Evolutionary conservation across 805 yeast genomes (phyloP), one percentile per base, ranked within the genome.

Genomic region (Candida tallmaniae): DNA sequence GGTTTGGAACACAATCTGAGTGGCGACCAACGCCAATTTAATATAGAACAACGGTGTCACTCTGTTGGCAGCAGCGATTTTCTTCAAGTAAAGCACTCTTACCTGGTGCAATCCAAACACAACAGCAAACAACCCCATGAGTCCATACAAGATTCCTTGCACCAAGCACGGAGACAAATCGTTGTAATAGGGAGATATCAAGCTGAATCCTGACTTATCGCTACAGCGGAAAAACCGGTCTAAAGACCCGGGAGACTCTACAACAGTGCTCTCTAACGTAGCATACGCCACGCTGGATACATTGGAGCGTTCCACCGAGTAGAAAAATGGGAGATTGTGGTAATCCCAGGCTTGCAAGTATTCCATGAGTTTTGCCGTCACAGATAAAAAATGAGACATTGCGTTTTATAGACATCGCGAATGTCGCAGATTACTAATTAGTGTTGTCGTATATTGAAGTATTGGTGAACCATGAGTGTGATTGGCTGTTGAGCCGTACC

Each of bases 161-260:
- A 73, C 61, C 47, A 79, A 74, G 42, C 84, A 78, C 5, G 76
- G 75, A 1, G 83, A 71, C 33, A 79, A 63, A 45, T 79, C 86
- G 24, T 71, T 71, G 50, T 72, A 49, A 29, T 40, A 18, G 2
- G 60, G 40, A 4, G 69, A 60, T 51, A 73, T 30, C 22, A 63
- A 52, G 31, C 63, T 48, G 70, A 68, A 61, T 3, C 79, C 79
- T 31, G 70, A 77, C 7, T 44, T 45, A 27, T 44, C 41, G 6
- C 40, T 35, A 32, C 46, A 44, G 48, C 45, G 20, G 26, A 31
- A 35, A 17, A 34, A 23, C 23, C 10, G 19, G 33, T 15, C 17
- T 6, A 15, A 30, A 10, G 8, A 7, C n/a, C 6, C 27, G 27
- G n/a, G 9, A 23, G 10, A 16, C 29, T 16, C n/a, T n/a, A n/a